These are phyloP conservation scores for Colletotrichum gloeosporioides DNA, from an alignment of 2,329 filamentous ascomycete genomes.

Conservation along the genomic window DNA sequence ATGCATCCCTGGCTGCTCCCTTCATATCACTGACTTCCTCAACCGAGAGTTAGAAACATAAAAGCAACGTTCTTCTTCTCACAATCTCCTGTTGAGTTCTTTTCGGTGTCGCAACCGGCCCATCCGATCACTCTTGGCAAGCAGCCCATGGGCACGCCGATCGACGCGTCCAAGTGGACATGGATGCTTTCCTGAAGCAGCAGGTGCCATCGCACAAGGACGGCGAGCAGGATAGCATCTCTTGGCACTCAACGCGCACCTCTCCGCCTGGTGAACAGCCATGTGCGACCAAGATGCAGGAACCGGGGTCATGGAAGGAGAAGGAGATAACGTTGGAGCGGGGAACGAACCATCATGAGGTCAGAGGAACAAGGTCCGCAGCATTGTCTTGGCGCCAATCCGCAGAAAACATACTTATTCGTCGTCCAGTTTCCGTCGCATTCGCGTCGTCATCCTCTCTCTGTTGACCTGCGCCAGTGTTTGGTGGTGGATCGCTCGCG, in stretches of 20 bases:
- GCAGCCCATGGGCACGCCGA: neutral
- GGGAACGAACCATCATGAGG: conserved; percentile 11
- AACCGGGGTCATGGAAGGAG: neutral
- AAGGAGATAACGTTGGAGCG: neutral
- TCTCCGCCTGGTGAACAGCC: neutral
- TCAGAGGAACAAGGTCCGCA: conserved; percentile 7
- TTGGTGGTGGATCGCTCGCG: neutral
- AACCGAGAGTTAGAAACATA: neutral
- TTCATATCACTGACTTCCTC: neutral
- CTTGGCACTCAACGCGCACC: conserved; percentile 5
- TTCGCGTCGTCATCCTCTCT: neutral
- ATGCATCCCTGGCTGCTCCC: neutral
- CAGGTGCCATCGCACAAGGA: conserved; percentile 15
- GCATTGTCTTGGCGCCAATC: neutral
- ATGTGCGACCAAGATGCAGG: neutral
- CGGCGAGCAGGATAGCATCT: neutral
- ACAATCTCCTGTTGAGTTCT: neutral
- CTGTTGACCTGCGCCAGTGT: neutral
- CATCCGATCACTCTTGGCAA: neutral
- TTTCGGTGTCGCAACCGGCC: neutral
- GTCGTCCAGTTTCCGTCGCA: neutral
- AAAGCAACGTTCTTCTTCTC: neutral
- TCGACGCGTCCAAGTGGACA: conserved; percentile 10
- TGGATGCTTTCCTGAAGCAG: conserved; percentile 18
- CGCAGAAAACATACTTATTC: neutral